These are phyloP conservation scores for Saraca asoca DNA, from an alignment of 331 rosid genomes.

Conservation along the genomic window DNA sequence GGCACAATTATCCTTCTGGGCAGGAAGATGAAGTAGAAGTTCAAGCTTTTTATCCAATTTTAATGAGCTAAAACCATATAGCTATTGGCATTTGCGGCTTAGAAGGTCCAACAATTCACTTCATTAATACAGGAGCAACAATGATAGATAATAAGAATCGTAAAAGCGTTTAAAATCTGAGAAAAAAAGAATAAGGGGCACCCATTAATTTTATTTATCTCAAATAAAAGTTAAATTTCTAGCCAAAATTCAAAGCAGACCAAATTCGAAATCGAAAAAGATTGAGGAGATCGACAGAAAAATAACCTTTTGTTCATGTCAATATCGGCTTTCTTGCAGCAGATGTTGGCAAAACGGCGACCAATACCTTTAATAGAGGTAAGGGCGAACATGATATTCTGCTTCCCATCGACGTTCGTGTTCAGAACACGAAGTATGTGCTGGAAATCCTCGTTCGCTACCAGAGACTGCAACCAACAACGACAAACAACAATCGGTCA, in stretches of 20 bases:
- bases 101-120: not conserved
- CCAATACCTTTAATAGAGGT: slow-evolving; percentile 82
- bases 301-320: slow-evolving; percentile 69
- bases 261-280: not conserved
- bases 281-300: not conserved
- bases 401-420: slow-evolving; percentile 76
- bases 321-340: slow-evolving; percentile 71
- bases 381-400: slow-evolving; percentile 71
- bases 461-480: slow-evolving; percentile 51
- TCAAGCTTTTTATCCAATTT: not conserved
- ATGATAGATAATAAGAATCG: not conserved
- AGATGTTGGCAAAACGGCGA: slow-evolving; percentile 66
- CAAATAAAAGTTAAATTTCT: not conserved
- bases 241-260: not conserved
- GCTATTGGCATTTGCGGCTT: not conserved
- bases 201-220: not conserved
- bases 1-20: not conserved
- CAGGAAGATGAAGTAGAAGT: not conserved
- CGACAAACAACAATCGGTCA: not conserved
- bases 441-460: slow-evolving; percentile 72
- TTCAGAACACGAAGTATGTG: slow-evolving; percentile 77
- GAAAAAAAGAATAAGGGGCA: not conserved
- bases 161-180: not conserved
- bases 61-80: not conserved
- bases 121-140: not conserved